Percentiles rank a stretch among this genome's conserved stretches.
phyloP scores from a whole-genome alignment of 768 basidiomycete species.

The Podaxis pistillaris region DNA sequence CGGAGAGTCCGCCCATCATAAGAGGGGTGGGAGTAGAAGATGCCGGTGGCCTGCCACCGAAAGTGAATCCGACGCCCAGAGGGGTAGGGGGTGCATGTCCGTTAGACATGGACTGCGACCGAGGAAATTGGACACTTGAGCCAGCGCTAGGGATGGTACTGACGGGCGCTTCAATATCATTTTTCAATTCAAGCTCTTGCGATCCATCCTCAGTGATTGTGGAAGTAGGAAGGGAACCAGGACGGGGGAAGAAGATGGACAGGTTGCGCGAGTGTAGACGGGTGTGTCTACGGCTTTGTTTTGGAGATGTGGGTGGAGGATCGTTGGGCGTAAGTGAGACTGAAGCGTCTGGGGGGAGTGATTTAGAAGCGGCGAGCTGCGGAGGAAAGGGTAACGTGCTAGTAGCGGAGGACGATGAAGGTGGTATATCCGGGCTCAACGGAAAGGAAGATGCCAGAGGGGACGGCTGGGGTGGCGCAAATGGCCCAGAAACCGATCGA shows the following conservation, averaged over 20 bases:
- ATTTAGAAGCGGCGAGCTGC: conserved; percentile 24
- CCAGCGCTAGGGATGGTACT: conserved; percentile 44
- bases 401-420: conserved; percentile 22
- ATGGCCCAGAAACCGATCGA: conserved; percentile 50
- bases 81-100: conserved; percentile 32
- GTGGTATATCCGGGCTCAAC: conserved; percentile 11
- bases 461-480: conserved; percentile 47
- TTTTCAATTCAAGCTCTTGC: conserved; percentile 46
- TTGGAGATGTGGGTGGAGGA: conserved; percentile 22
- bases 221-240: conserved; percentile 56
- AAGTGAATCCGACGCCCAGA: conserved; percentile 59
- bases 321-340: conserved; percentile 13
- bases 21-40: conserved; percentile 27
- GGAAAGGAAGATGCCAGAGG: conserved; percentile 41
- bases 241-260: conserved; percentile 87
- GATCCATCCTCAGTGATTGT: conserved; percentile 69
- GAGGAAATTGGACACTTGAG: conserved; percentile 39
- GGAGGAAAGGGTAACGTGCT: conserved; percentile 16
- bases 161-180: conserved; percentile 47
- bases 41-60: conserved; percentile 54
- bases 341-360: conserved; percentile 18
- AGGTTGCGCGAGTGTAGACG: conserved; percentile 89
- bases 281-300: conserved; percentile 48
- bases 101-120: conserved; percentile 26
- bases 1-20: conserved; percentile 23